A percentile compares a stretch with the other conserved stretches of the same genome.
phyloP scores from a whole-genome alignment of 148 eudicot species.

The Cornus suecica region DNA sequence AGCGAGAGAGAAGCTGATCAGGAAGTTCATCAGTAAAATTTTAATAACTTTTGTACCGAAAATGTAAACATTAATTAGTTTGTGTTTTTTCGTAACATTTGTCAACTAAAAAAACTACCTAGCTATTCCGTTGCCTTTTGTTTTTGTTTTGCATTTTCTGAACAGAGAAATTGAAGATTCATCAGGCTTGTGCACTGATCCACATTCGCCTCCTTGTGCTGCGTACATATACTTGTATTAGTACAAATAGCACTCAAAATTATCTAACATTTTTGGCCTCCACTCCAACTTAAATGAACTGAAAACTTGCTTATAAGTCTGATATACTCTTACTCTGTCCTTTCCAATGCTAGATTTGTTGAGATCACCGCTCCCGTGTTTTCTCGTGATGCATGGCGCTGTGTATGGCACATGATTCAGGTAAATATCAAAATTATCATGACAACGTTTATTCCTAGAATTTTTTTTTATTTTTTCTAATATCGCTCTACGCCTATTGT shows the following conservation, averaged over 20 bases:
- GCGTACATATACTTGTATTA: conserved; percentile 39
- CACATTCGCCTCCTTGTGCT: conserved; percentile 83
- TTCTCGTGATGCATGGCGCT: conserved; percentile 87
- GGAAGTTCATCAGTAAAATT: conserved; percentile 91
- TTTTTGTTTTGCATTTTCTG: conserved; percentile 7
- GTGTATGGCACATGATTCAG: conserved; percentile 95
- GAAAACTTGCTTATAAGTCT: too few species aligned
- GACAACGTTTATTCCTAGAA: background rate
- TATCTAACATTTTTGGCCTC: too few species aligned
- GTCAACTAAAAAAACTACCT: background rate
- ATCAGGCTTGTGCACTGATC: conserved; percentile 66
- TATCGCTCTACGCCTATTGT: background rate
- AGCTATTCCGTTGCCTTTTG: background rate
- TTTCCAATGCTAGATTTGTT: conserved; percentile 53
- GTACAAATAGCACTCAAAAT: too few species aligned
- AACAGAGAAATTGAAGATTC: conserved; percentile 59
- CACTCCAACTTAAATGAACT: too few species aligned
- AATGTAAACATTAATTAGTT: background rate
- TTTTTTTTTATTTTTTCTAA: background rate
- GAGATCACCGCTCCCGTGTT: conserved; percentile 99
- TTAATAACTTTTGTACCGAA: background rate
- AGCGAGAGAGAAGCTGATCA: conserved; percentile 49
- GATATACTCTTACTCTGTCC: background rate
- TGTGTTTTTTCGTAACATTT: background rate
- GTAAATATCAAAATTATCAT: conserved; percentile 22